Percentiles rank a stretch among this genome's conserved stretches.
Evolutionary conservation across 192 early-diverging fungal genomes (phyloP).

Genomic region (Mortierella alpina): DNA sequence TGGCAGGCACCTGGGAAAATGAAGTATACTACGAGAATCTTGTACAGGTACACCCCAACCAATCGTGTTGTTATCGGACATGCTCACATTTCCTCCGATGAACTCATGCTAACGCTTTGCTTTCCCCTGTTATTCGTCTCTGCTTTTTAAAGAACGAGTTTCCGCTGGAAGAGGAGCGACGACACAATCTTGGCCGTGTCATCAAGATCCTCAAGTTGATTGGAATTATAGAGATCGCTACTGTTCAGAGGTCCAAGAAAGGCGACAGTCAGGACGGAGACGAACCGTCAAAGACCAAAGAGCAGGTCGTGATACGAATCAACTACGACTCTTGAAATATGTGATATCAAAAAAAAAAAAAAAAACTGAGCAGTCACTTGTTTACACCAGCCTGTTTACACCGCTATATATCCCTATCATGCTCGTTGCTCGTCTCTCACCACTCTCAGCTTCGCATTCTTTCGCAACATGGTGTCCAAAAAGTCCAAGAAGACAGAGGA

Average conservation of each 20-base stretch:
- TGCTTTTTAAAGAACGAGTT: slow-evolving; percentile 24
- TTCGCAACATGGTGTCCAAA: slow-evolving; percentile 36
- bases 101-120: not conserved
- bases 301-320: slow-evolving; percentile 40
- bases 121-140: not conserved
- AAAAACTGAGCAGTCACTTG: too few relatives aligned
- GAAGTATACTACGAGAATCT: slow-evolving; percentile 41
- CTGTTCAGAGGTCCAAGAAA: not conserved
- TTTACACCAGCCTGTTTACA: too few relatives aligned
- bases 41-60: slow-evolving; percentile 16
- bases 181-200: slow-evolving; percentile 45
- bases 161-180: slow-evolving; percentile 39
- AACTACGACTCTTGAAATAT: slow-evolving; percentile 21
- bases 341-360: too few relatives aligned
- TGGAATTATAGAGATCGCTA: slow-evolving; percentile 24
- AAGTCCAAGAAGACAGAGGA: slow-evolving; percentile 31
- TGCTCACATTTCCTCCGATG: not conserved
- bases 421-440: too few relatives aligned
- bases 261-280: slow-evolving; percentile 5
- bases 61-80: not conserved
- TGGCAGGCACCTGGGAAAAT: slow-evolving; percentile 20
- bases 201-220: slow-evolving; percentile 29
- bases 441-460: too few relatives aligned
- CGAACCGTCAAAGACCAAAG: slow-evolving; percentile 1
- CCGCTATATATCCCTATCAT: too few relatives aligned